Conservation (phyloP, 1,284 basidiomycete species). For the Ganoderma leucocontextum region DNA sequence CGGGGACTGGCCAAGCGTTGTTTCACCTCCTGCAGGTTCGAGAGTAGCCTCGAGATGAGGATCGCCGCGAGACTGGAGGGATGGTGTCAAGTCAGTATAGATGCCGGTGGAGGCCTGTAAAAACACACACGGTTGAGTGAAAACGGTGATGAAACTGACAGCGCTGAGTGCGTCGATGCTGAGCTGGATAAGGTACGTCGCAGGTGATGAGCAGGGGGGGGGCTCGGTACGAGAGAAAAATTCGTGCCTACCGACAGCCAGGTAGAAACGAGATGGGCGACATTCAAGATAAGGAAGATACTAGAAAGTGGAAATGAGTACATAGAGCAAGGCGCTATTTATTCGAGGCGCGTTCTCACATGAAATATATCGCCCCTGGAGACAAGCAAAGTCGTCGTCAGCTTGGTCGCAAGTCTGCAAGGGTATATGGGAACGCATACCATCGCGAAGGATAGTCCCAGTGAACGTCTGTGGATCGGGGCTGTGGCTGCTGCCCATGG, state of each 20-base stretch:
- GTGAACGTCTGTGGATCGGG: not conserved
- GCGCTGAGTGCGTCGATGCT: not conserved
- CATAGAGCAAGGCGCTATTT: not conserved
- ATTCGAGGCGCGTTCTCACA: not conserved
- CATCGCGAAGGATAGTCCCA: not conserved
- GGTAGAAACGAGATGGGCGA: not conserved
- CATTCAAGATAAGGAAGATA: not conserved
- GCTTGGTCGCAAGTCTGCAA: not conserved
- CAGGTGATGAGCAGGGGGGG: not conserved
- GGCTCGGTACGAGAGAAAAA: not conserved
- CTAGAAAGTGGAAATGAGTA: not conserved
- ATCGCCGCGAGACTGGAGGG: not conserved
- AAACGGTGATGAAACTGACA: not conserved
- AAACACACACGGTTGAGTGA: not conserved
- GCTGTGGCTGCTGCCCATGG: not conserved
- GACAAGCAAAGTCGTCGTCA: not conserved
- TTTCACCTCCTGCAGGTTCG: conserved; percentile 2
- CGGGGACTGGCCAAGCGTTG: not conserved
- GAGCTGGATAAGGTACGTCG: not conserved
- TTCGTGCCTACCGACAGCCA: not conserved
- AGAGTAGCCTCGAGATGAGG: conserved; percentile 1
- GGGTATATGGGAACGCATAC: not conserved
- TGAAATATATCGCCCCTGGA: not conserved
- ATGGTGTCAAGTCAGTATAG: not conserved
- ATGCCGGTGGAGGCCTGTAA: not conserved